A percentile compares a stretch with the other conserved stretches of the same genome.
These are phyloP conservation scores for Phytophthora tubulina DNA, from an alignment of 352 stramenopile genomes.

Conservation along the genomic window DNA sequence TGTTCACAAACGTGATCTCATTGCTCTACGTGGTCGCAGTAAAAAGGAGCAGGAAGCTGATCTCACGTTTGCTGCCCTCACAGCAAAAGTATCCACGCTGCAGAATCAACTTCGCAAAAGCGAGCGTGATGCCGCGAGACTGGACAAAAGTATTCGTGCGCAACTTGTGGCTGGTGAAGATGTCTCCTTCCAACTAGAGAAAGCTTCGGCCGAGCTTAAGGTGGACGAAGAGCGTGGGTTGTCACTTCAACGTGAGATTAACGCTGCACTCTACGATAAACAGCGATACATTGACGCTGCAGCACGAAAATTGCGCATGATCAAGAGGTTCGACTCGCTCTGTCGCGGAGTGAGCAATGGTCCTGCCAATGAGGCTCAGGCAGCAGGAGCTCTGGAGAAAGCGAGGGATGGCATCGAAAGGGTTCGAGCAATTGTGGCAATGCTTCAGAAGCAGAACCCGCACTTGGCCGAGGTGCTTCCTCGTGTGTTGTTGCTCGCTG, in stretches of 20 bases:
- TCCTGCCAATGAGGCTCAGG: constrained; percentile 59
- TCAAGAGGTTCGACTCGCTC: constrained; percentile 73
- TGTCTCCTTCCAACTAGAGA: constrained; percentile 80
- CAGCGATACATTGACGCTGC: constrained; percentile 87
- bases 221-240: constrained; percentile 74
- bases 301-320: constrained; percentile 73
- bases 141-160: constrained; percentile 77
- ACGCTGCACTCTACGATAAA: constrained; percentile 92
- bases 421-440: constrained; percentile 68
- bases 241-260: constrained; percentile 84
- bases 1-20: constrained; percentile 94
- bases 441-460: constrained; percentile 72
- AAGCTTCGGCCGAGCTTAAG: constrained; percentile 81
- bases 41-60: constrained; percentile 79
- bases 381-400: constrained; percentile 62
- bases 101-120: constrained; percentile 79
- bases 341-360: constrained; percentile 52
- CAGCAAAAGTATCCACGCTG: constrained; percentile 85
- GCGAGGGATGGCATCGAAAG: constrained; percentile 52
- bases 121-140: constrained; percentile 63
- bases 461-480: constrained; percentile 88
- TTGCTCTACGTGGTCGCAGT: constrained; percentile 88
- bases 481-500: constrained; percentile 80
- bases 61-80: constrained; percentile 86
- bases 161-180: constrained; percentile 73